Base-by-base conservation (phyloP, 306 rosid genomes). In the Hippophae gyantsensis region DNA sequence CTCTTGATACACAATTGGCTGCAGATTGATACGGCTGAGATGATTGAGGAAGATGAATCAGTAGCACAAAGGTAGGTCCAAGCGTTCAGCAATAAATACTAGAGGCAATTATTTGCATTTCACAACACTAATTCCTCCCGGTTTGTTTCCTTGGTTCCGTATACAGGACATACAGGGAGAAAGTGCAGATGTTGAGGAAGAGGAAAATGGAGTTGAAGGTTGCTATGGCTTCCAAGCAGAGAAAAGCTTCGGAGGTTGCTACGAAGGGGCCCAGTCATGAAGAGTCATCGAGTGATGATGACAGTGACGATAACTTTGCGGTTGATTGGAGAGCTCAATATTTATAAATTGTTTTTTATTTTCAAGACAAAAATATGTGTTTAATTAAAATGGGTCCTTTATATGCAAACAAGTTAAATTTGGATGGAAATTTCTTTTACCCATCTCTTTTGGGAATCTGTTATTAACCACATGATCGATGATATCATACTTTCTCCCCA, bases 311-410 rank as follows among this genome's bases (percentile, higher is more conserved):
- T 51, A 68, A 86, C 78, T 86, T 84, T 66, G 86, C 94, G 7
- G 86, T 89, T 65, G 95, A 89, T 65, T 89, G 97, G 97, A 80
- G 97, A 75, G 97, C 97, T 71, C 97, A 89, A 66, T 95, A 86
- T 72, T 64, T 78, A 76, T 89, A 81, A 74, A 62, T 18, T 62
- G n/a, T n/a, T n/a, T n/a, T n/a, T 18, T 18, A 18, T 18, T 18
- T 18, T 18, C 23, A 18, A 18, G 23, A 18, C 23, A 18, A 18
- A 18, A 18, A 18, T 18, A 18, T 18, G 23, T 18, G 23, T 18
- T 18, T 18, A 18, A 18, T 18, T 18, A 18, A 18, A 18, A 18
- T 18, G 23, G 23, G 23, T 18, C 23, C 23, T 18, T 18, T 18
- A 18, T 18, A 18, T 18, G 23, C 23, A 18, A 18, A 18, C 1